Percentiles rank a stretch among this genome's conserved stretches.
These are phyloP conservation scores for Zymoseptoria tritici DNA, from an alignment of 2,329 filamentous ascomycete genomes.

Conservation along the genomic window DNA sequence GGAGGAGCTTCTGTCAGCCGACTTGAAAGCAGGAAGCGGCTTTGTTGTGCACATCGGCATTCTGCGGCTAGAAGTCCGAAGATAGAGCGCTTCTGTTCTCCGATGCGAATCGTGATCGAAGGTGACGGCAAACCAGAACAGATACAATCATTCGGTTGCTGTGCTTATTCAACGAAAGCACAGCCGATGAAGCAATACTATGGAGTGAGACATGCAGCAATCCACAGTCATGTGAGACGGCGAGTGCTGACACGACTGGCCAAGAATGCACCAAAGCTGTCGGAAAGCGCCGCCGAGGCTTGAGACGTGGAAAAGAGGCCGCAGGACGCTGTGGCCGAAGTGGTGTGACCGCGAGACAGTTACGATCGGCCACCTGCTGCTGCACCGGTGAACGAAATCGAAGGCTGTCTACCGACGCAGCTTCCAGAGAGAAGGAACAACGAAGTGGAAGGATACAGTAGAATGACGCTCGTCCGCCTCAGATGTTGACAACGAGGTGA, in stretches of 20 bases:
- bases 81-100: background rate
- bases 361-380: background rate
- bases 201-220: background rate
- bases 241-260: background rate
- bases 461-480: background rate
- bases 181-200: background rate
- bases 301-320: background rate
- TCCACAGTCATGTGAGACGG: background rate
- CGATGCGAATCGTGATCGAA: background rate
- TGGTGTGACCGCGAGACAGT: background rate
- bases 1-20: constrained; percentile 52
- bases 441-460: background rate
- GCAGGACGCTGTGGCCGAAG: background rate
- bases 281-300: background rate
- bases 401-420: background rate
- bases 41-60: constrained; percentile 78
- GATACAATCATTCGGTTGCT: background rate
- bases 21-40: constrained; percentile 57
- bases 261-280: background rate
- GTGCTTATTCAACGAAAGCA: background rate
- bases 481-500: background rate
- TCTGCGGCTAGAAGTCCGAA: constrained; percentile 30
- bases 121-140: background rate
- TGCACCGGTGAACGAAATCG: background rate
- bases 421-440: background rate